phyloP scores from a whole-genome alignment of 192 early-diverging fungal species.

The Chytriomyces confervae region DNA sequence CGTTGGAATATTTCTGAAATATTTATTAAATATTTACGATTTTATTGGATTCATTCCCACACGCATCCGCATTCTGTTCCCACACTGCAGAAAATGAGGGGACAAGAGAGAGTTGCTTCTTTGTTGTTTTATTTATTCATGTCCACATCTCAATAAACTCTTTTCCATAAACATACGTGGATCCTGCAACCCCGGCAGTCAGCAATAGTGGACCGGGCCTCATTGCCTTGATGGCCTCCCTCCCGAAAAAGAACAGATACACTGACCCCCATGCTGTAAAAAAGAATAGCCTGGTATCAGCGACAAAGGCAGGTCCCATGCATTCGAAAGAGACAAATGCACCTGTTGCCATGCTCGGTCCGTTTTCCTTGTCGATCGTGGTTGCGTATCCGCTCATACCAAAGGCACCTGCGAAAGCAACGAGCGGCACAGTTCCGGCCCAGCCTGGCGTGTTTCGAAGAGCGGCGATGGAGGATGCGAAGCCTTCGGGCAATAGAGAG shows the following conservation, averaged over 20 bases:
- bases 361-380: constrained; percentile 22
- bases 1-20: background rate
- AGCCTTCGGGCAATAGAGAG: background rate
- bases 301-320: no score
- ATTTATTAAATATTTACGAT: no score
- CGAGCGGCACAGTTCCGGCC: constrained; percentile 29
- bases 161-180: constrained; percentile 20
- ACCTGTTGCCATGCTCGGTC: constrained; percentile 33
- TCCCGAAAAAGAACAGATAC: constrained; percentile 30
- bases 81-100: no score
- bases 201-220: constrained; percentile 21
- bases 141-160: constrained; percentile 31
- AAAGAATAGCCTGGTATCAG: no score
- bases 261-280: constrained; percentile 29
- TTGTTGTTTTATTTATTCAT: no score
- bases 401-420: constrained; percentile 30
- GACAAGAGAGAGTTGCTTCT: no score
- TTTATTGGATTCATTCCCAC: no score
- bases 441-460: constrained; percentile 12
- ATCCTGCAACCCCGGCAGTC: constrained; percentile 10
- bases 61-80: no score
- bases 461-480: constrained; percentile 17
- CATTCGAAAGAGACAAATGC: no score
- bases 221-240: background rate
- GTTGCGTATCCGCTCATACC: constrained; percentile 22